phyloP scores from a whole-genome alignment of 1,284 basidiomycete genomes.

The Bjerkandera adusta region DNA sequence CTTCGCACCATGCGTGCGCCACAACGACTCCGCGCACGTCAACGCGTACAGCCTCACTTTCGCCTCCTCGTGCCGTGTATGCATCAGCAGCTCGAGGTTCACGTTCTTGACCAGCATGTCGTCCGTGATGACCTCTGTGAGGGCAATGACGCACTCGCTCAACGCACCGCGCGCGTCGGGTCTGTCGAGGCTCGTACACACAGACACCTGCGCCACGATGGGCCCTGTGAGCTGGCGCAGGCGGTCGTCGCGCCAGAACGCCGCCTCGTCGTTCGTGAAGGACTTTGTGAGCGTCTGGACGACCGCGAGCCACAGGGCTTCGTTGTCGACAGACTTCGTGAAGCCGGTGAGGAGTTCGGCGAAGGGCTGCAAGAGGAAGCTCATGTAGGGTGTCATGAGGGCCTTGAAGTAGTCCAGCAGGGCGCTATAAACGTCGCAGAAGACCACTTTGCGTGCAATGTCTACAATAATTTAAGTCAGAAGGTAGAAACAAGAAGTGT shows the following conservation, averaged over 20 bases:
- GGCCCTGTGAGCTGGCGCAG: slow-evolving; percentile 59
- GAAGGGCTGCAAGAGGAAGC: slow-evolving; percentile 70
- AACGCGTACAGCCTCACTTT: slow-evolving; percentile 70
- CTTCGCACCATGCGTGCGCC: slow-evolving; percentile 76
- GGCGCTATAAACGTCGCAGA: slow-evolving; percentile 70
- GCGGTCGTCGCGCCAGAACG: slow-evolving; percentile 87
- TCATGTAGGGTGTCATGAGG: slow-evolving; percentile 90
- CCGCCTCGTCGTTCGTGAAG: slow-evolving; percentile 81
- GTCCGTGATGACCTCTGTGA: slow-evolving; percentile 58
- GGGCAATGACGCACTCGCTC: slow-evolving; percentile 47
- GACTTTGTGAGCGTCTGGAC: slow-evolving; percentile 69
- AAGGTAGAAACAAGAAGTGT: neutral
- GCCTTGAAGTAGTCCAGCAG: slow-evolving; percentile 86
- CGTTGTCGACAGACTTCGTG: slow-evolving; percentile 31
- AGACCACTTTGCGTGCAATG: slow-evolving; percentile 63
- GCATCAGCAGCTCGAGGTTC: slow-evolving; percentile 85
- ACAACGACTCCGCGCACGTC: slow-evolving; percentile 67
- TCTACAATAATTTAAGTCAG: slow-evolving; percentile 27
- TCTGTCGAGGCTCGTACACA: slow-evolving; percentile 39
- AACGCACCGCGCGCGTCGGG: slow-evolving; percentile 40
- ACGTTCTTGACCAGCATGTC: slow-evolving; percentile 73
- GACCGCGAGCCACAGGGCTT: slow-evolving; percentile 63
- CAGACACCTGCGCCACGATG: slow-evolving; percentile 64
- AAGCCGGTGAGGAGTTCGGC: slow-evolving; percentile 63
- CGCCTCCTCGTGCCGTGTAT: slow-evolving; percentile 79